A percentile compares a stretch with the other conserved stretches of the same genome.
Evolutionary conservation across 75 land plant species (phyloP).

Genomic region (Adiantum capillusveneris): DNA sequence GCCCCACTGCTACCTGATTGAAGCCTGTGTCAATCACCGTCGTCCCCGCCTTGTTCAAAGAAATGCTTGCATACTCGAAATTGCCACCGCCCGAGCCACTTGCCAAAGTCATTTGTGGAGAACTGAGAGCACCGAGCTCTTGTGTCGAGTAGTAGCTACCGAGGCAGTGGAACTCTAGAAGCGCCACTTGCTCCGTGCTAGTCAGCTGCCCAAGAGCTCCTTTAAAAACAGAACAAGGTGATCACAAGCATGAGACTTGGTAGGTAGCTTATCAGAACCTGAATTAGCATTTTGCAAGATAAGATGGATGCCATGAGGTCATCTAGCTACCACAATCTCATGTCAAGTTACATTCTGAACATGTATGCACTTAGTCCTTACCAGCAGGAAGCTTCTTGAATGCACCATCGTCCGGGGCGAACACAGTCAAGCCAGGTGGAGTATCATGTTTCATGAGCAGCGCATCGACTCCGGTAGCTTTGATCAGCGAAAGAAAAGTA

Average conservation of each 20-base stretch:
- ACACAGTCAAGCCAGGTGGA: conserved; percentile 20
- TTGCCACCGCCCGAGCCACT: background rate
- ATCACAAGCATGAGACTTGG: too few relatives aligned
- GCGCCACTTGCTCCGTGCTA: conserved; percentile 4
- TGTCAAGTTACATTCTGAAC: too few relatives aligned
- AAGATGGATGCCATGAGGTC: too few relatives aligned
- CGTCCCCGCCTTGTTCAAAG: conserved; percentile 1
- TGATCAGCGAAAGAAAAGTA: conserved; percentile 10
- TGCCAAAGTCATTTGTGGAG: conserved; percentile 9
- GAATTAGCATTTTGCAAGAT: too few relatives aligned
- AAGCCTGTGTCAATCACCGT: conserved; percentile 7
- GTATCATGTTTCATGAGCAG: background rate
- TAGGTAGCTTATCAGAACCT: too few relatives aligned
- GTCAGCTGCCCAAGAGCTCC: conserved; percentile 1
- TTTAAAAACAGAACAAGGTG: too few relatives aligned
- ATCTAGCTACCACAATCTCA: too few relatives aligned
- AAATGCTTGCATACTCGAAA: background rate
- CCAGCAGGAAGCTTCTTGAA: conserved; percentile 17
- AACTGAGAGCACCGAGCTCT: background rate
- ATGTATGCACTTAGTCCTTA: too few relatives aligned
- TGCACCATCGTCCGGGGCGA: conserved; percentile 25
- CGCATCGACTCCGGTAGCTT: conserved; percentile 16
- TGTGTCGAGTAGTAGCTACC: conserved; percentile 8
- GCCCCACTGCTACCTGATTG: conserved; percentile 2
- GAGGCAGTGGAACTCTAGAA: conserved; percentile 22